Evolutionary conservation across 106 monocot genomes (phyloP), one percentile per base, ranked within the genome.

Genomic region (Platanthera zijinensis): DNA sequence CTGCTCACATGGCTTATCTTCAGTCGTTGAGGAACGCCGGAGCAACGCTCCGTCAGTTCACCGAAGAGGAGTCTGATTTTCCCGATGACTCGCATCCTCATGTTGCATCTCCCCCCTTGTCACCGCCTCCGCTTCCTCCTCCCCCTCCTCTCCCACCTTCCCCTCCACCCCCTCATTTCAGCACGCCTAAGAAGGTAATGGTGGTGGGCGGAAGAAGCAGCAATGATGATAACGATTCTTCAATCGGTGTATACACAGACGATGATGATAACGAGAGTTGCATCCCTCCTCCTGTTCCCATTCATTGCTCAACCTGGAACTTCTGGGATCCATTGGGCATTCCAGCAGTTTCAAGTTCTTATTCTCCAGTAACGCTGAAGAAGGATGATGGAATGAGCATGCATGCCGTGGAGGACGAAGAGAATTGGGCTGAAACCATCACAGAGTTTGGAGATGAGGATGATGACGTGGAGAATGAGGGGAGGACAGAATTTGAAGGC

Each of bases 1-100:
- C 83, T 39, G 85, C 88, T 22, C 85, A 87, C 74, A 74, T 87
- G 57, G 83, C 81, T 3, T 94, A 91, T 74, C 88, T 91, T 50
- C 86, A 75, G 47, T 86, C 94, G 0, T 73, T 94, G 56, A 56
- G 89, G 50, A 89, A 91, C 84, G 86, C 91, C 10, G 90, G 91
- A 7, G 86, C 89, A 48, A 88, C 94, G 14, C 88, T 94, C 49
- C 83, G 91, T 10, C 89, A 94, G 59, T 86, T 91, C 57, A 67
- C 80, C 8, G 90, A 90, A 19, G 82, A 74, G n/a, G 95, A 89
- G 52, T 75, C 79, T 28, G 39, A 75, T 11, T 11, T 74, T 61
- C 19, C 83, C 2, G 74, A 30, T 3, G 53, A 39, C 30, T 57
- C 78, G 12, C 70, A 82, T 51, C 68, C 51, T 32, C 25, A 9